Percentiles rank a stretch among this genome's conserved stretches.
phyloP scores from a whole-genome alignment of 306 rosid genomes.

The Vigna reflexopilosa region DNA sequence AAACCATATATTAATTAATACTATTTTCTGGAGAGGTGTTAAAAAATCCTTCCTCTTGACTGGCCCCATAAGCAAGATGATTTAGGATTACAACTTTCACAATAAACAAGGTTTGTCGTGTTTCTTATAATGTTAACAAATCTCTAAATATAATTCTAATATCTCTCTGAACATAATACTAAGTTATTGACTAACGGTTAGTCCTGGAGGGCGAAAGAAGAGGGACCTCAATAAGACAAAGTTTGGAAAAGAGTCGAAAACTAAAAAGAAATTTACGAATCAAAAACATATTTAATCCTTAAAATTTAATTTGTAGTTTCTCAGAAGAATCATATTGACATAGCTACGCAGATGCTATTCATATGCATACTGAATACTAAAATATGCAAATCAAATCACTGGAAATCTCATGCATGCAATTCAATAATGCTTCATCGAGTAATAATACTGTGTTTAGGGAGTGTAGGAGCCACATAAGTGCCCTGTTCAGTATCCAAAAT shows the following conservation, averaged over 20 bases:
- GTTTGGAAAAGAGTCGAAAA: no score
- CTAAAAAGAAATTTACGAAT: no score
- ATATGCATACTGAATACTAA: background rate
- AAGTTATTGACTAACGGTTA: no score
- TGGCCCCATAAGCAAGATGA: background rate
- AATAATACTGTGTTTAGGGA: slow-evolving; percentile 80
- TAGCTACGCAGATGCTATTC: background rate
- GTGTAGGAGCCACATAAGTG: slow-evolving; percentile 79
- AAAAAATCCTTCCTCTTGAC: background rate
- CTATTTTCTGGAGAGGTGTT: background rate
- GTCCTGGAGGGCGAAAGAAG: no score
- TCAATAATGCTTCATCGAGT: slow-evolving; percentile 77
- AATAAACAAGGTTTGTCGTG: background rate
- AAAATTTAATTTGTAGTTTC: background rate
- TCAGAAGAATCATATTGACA: background rate
- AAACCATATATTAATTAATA: background rate
- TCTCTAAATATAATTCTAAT: no score
- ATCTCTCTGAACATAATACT: no score
- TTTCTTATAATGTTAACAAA: no score
- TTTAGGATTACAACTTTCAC: background rate
- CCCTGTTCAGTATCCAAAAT: slow-evolving; percentile 60
- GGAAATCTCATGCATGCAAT: slow-evolving; percentile 87
- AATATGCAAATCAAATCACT: slow-evolving; percentile 75
- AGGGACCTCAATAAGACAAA: no score
- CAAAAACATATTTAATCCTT: no score